Evolutionary conservation across 805 yeast genomes (phyloP).

Genomic region (Teunomyces stri): DNA sequence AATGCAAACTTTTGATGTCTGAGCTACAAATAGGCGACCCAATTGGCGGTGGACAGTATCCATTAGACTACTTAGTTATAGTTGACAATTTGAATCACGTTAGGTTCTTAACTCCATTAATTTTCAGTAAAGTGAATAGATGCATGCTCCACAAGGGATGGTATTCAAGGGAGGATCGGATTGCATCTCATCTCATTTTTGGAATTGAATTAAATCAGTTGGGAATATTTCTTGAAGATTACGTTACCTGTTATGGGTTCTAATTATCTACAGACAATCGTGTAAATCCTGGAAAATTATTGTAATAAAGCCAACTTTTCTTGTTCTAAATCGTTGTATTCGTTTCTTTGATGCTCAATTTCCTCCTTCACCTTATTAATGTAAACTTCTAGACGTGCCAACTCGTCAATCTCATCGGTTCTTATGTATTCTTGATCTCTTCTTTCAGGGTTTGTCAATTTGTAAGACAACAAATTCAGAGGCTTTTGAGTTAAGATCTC

Average conservation of each 20-base stretch:
- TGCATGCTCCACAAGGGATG: background rate
- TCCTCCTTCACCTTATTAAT: conserved; percentile 38
- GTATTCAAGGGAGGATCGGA: background rate
- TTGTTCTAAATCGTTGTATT: conserved; percentile 40
- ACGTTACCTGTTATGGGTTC: background rate
- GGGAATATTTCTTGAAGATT: conserved; percentile 8
- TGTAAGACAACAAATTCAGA: conserved; percentile 49
- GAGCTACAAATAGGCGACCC: conserved; percentile 31
- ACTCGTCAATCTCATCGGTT: conserved; percentile 40
- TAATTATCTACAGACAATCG: background rate
- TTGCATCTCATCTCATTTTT: conserved; percentile 5
- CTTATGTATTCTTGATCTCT: conserved; percentile 41
- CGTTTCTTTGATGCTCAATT: conserved; percentile 39
- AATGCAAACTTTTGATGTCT: conserved; percentile 21
- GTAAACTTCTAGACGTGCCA: conserved; percentile 40
- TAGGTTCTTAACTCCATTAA: conserved; percentile 10
- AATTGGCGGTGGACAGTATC: conserved; percentile 36
- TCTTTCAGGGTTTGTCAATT: conserved; percentile 30
- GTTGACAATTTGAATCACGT: conserved; percentile 14
- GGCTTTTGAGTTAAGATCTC: conserved; percentile 71
- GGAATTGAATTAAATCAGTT: conserved; percentile 8
- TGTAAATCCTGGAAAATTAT: conserved; percentile 8
- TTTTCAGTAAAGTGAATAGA: conserved; percentile 3
- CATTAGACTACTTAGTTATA: conserved; percentile 28
- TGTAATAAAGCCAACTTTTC: conserved; percentile 39